Evolutionary conservation across 805 yeast genomes (phyloP).

Genomic region (Brettanomyces bruxellensis): DNA sequence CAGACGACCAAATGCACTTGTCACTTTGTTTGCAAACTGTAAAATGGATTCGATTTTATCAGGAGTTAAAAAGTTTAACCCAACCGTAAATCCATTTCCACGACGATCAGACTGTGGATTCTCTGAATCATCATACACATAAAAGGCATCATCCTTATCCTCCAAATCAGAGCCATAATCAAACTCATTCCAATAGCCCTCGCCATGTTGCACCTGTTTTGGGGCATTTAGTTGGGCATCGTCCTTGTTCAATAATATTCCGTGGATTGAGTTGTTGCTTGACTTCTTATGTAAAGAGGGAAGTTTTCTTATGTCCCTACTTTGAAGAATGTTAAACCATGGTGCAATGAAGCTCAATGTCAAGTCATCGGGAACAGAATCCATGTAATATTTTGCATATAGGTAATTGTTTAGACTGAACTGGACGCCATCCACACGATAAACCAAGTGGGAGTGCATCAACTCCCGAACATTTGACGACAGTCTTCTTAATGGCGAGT

Average conservation of each 20-base stretch:
- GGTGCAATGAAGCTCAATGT: conserved; percentile 22
- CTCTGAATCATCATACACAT: conserved; percentile 29
- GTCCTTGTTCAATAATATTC: conserved; percentile 25
- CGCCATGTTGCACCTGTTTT: conserved; percentile 4
- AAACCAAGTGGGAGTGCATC: conserved; percentile 38
- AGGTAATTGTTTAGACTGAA: conserved; percentile 26
- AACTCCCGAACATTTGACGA: conserved; percentile 32
- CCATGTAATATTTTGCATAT: conserved; percentile 15
- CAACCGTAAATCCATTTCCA: conserved; percentile 8
- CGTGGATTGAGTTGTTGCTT: conserved; percentile 5
- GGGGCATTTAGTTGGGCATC: conserved; percentile 9
- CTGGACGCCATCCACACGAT: conserved; percentile 31
- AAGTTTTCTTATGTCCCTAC: conserved; percentile 34
- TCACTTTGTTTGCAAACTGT: conserved; percentile 13
- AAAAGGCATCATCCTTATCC: conserved; percentile 24
- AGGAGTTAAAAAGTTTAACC: conserved; percentile 14
- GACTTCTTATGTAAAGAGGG: conserved; percentile 22
- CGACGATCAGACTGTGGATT: conserved; percentile 13
- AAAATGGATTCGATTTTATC: conserved; percentile 16
- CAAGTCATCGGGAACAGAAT: conserved; percentile 11
- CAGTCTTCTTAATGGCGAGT: conserved; percentile 22
- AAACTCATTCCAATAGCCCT: conserved; percentile 60
- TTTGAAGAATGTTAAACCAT: conserved; percentile 22
- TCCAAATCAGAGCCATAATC: conserved; percentile 49
- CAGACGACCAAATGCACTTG: not conserved